Evolutionary conservation across 2,329 filamentous ascomycete species (phyloP).

Genomic region (Talaromyces sp.): DNA sequence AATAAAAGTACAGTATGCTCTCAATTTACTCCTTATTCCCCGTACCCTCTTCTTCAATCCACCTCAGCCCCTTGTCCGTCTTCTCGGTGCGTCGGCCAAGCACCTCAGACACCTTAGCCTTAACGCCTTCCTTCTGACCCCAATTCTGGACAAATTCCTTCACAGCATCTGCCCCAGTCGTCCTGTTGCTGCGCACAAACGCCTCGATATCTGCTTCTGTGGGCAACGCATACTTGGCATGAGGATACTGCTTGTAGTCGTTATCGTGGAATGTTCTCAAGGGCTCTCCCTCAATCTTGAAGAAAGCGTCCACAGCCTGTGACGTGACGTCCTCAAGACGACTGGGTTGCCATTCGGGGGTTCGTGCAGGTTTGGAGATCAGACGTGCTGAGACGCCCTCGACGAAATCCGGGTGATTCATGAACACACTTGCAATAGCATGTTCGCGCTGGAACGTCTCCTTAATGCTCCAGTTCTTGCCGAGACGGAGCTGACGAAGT

Average conservation of each 20-base stretch:
- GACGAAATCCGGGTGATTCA: conserved; percentile 85
- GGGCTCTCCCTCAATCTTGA: conserved; percentile 41
- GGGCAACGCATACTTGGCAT: conserved; percentile 66
- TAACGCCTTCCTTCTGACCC: conserved; percentile 65
- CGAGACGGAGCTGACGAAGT: conserved; percentile 75
- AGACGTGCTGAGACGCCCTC: conserved; percentile 85
- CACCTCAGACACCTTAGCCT: conserved; percentile 66
- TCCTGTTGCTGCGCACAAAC: conserved; percentile 42
- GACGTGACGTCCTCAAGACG: conserved; percentile 64
- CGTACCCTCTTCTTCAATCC: conserved; percentile 21
- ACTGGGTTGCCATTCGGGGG: conserved; percentile 72
- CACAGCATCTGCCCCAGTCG: conserved; percentile 57
- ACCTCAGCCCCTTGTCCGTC: conserved; percentile 40
- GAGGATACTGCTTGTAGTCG: conserved; percentile 72
- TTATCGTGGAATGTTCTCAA: conserved; percentile 60
- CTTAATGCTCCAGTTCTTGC: conserved; percentile 71
- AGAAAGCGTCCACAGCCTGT: conserved; percentile 65
- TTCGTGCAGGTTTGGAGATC: conserved; percentile 63
- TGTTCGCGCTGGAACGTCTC: conserved; percentile 85
- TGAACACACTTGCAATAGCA: conserved; percentile 80
- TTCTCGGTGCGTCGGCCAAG: conserved; percentile 58
- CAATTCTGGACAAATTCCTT: conserved; percentile 59
- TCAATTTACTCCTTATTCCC: not conserved
- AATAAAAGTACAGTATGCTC: not conserved
- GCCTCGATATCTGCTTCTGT: conserved; percentile 57